phyloP scores from a whole-genome alignment of 1,139 yeast genomes.

The Nakaseomyces kungkrabaensis region DNA sequence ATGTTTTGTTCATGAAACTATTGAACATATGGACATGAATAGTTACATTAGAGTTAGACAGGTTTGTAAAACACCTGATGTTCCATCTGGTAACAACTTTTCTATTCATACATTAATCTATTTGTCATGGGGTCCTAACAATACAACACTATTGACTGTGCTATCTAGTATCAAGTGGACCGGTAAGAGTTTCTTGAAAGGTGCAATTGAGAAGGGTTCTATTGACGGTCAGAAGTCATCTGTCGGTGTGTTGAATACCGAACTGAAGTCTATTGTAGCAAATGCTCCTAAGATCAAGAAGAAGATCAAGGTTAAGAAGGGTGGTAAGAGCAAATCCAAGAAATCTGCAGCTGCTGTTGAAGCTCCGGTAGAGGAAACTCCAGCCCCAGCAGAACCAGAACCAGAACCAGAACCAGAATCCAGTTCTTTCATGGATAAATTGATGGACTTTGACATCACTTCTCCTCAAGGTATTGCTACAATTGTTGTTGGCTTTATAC shows the following conservation, averaged over 20 bases:
- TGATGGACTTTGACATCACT: slow-evolving; percentile 16
- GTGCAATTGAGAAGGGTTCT: slow-evolving; percentile 89
- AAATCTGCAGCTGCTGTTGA: neutral
- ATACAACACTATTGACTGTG: slow-evolving; percentile 52
- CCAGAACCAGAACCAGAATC: slow-evolving; percentile 5
- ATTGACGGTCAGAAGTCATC: slow-evolving; percentile 80
- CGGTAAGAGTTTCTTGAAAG: slow-evolving; percentile 84
- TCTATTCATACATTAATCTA: slow-evolving; percentile 57
- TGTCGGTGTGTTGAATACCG: slow-evolving; percentile 47
- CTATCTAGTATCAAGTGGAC: slow-evolving; percentile 76
- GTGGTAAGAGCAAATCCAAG: slow-evolving; percentile 11
- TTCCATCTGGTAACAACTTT: slow-evolving; percentile 85
- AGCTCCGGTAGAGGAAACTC: neutral
- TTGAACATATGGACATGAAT: slow-evolving; percentile 54
- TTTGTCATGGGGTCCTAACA: slow-evolving; percentile 69
- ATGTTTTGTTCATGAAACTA: slow-evolving; percentile 65
- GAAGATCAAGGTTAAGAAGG: slow-evolving; percentile 28
- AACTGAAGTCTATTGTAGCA: slow-evolving; percentile 41
- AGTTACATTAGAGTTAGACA: slow-evolving; percentile 51
- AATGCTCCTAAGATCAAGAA: slow-evolving; percentile 20
- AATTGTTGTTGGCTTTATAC: slow-evolving; percentile 6
- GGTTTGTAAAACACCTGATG: slow-evolving; percentile 78
- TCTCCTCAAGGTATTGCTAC: slow-evolving; percentile 15
- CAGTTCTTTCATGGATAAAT: neutral
- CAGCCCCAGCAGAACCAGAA: neutral